Evolutionary conservation across 2,329 filamentous ascomycete genomes (phyloP).

Genomic region (Fusarium staphyleae): DNA sequence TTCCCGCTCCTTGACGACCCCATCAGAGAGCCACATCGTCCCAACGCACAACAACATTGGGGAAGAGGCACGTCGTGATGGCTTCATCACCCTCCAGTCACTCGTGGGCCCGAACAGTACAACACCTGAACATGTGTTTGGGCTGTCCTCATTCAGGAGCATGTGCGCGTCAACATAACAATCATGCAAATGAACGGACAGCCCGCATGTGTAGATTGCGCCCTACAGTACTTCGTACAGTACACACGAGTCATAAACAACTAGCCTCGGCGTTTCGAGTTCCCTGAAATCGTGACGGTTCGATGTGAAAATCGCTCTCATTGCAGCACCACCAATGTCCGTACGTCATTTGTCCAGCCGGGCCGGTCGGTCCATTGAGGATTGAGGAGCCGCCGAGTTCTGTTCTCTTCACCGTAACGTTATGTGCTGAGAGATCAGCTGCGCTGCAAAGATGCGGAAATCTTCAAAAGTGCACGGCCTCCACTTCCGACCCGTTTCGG

Average conservation of each 20-base stretch:
- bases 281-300: slow-evolving; percentile 30
- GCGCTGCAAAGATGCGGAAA: slow-evolving; percentile 6
- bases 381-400: slow-evolving; percentile 32
- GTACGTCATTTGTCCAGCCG: slow-evolving; percentile 22
- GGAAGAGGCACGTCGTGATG: slow-evolving; percentile 26
- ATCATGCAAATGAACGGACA: slow-evolving; percentile 16
- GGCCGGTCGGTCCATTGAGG: slow-evolving; percentile 26
- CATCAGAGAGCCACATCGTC: slow-evolving; percentile 36
- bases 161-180: neutral
- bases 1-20: slow-evolving; percentile 37
- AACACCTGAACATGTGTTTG: neutral
- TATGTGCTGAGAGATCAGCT: slow-evolving; percentile 12
- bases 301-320: slow-evolving; percentile 20
- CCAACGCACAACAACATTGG: slow-evolving; percentile 14
- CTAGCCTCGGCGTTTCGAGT: slow-evolving; percentile 36
- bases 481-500: slow-evolving; percentile 25
- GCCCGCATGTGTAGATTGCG: slow-evolving; percentile 15
- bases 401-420: no score
- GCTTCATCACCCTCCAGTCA: slow-evolving; percentile 31
- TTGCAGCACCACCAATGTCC: slow-evolving; percentile 18
- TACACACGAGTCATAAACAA: slow-evolving; percentile 39
- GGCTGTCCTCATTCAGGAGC: slow-evolving; percentile 6
- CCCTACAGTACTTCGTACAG: slow-evolving; percentile 4
- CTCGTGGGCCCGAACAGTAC: neutral
- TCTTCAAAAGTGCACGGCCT: slow-evolving; percentile 29